Evolutionary conservation across 768 basidiomycete species (phyloP).

Genomic region (Leccinum arenicola): DNA sequence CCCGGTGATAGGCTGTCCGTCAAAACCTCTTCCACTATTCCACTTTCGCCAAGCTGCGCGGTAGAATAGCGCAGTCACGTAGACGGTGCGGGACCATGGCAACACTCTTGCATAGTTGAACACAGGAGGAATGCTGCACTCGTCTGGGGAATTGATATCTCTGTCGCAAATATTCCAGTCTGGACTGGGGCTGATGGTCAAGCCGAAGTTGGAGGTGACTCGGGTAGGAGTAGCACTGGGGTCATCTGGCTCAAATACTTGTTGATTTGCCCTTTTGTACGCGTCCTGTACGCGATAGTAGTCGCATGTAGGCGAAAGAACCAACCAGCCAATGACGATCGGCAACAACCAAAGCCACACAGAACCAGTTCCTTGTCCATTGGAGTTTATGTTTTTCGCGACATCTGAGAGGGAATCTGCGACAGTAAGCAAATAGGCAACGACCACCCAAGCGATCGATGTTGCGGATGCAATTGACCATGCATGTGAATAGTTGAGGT

Average conservation of each 20-base stretch:
- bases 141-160: constrained; percentile 1
- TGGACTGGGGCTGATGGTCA: not conserved
- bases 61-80: constrained; percentile 7
- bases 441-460: no score
- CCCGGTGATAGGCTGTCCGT: not conserved
- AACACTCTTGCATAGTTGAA: not conserved
- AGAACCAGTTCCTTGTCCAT: constrained; percentile 37
- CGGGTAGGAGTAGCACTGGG: not conserved
- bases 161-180: not conserved
- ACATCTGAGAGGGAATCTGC: constrained; percentile 11
- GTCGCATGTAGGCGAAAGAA: not conserved
- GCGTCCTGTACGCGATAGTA: constrained; percentile 19
- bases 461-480: no score
- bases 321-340: not conserved
- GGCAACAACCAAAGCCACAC: constrained; percentile 38
- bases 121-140: not conserved
- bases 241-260: not conserved
- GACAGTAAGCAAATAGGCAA: no score
- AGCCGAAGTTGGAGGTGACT: not conserved
- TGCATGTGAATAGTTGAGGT: no score
- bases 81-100: not conserved
- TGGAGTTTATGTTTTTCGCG: constrained; percentile 24
- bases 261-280: constrained; percentile 7
- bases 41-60: constrained; percentile 2
- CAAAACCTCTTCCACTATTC: not conserved